These are phyloP conservation scores for Pestalotiopsis sp. DNA, from an alignment of 2,329 filamentous ascomycete species.

Conservation along the genomic window DNA sequence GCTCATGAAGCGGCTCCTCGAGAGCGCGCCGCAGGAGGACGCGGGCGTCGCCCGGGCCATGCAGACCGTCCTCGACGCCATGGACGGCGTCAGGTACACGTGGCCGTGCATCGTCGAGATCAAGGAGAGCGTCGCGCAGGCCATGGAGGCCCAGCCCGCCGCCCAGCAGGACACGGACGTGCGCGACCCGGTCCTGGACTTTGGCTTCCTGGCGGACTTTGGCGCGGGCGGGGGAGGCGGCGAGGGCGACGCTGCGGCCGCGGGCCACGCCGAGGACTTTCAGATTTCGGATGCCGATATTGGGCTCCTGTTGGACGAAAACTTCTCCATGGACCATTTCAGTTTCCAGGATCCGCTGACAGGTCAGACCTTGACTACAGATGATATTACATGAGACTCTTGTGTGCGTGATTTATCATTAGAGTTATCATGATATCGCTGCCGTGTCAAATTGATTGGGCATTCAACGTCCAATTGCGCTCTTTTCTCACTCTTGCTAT, in stretches of 20 bases:
- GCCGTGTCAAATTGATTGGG: not conserved
- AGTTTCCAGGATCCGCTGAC: not conserved
- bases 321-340: slow-evolving; percentile 11
- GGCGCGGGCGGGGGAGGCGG: not conserved
- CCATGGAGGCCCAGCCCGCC: slow-evolving; percentile 15
- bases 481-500: too few species aligned
- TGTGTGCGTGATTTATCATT: not conserved
- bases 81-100: slow-evolving; percentile 53
- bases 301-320: slow-evolving; percentile 11
- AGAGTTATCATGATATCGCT: not conserved
- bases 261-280: not conserved
- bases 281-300: slow-evolving; percentile 15
- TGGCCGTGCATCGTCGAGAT: slow-evolving; percentile 50
- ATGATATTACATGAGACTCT: not conserved
- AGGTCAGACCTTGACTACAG: not conserved
- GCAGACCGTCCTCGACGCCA: slow-evolving; percentile 49
- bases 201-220: slow-evolving; percentile 23
- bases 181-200: slow-evolving; percentile 24
- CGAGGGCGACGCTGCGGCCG: not conserved
- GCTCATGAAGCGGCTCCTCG: slow-evolving; percentile 48
- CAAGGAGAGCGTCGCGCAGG: slow-evolving; percentile 32
- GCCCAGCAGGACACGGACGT: slow-evolving; percentile 14
- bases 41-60: slow-evolving; percentile 51
- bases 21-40: slow-evolving; percentile 42
- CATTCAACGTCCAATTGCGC: not conserved